A percentile compares a stretch with the other conserved stretches of the same genome.
These are phyloP conservation scores for Candida ipomoeae DNA, from an alignment of 805 yeast species.

Conservation along the genomic window DNA sequence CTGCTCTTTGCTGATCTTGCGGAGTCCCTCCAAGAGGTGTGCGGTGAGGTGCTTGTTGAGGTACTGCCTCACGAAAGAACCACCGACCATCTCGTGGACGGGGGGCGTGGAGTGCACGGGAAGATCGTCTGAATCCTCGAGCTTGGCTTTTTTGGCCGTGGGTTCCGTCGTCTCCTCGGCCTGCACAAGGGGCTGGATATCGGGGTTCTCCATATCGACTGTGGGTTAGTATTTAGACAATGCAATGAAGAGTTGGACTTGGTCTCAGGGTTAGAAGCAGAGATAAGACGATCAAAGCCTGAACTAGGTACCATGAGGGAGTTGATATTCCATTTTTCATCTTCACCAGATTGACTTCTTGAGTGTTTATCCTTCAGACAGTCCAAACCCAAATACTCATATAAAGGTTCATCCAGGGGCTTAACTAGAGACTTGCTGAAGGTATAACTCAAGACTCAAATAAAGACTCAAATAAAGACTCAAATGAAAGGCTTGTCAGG, in stretches of 20 bases:
- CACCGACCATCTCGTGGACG: conserved; percentile 56
- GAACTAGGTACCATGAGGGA: too few species aligned
- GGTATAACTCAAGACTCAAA: too few species aligned
- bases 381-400: too few species aligned
- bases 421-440: too few species aligned
- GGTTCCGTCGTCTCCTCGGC: not conserved
- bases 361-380: too few species aligned
- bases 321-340: too few species aligned
- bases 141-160: not conserved
- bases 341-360: too few species aligned
- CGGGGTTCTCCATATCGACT: not conserved
- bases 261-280: not conserved
- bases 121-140: not conserved
- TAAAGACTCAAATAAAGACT: too few species aligned
- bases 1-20: conserved; percentile 45
- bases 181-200: conserved; percentile 3
- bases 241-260: not conserved
- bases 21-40: conserved; percentile 60
- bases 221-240: not conserved
- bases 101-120: conserved; percentile 20
- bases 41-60: conserved; percentile 61
- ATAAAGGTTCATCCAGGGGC: too few species aligned
- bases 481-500: too few species aligned
- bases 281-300: too few species aligned
- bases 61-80: conserved; percentile 68